Conservation (phyloP, 2,329 filamentous ascomycete species). For the Anthostomella pinea region DNA sequence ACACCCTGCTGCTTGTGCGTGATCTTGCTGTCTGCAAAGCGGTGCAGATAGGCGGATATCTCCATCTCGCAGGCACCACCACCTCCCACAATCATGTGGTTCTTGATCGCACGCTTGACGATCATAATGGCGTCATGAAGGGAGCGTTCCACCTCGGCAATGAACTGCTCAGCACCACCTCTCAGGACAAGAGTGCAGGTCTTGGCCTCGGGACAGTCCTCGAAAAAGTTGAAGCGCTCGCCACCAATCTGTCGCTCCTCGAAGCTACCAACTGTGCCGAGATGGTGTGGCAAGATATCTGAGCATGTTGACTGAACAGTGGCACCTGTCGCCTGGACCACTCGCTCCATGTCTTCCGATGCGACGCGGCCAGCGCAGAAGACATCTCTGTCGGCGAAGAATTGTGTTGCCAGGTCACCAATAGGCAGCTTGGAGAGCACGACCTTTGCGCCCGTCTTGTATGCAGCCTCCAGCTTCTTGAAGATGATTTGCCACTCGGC, state of each 20-base stretch:
- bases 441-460: constrained; percentile 94
- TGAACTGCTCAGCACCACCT: constrained; percentile 97
- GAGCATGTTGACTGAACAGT: constrained; percentile 94
- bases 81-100: constrained; percentile 90
- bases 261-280: constrained; percentile 86
- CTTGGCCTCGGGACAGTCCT: constrained; percentile 91
- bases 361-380: constrained; percentile 96
- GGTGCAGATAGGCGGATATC: constrained; percentile 87
- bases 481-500: constrained; percentile 99
- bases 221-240: constrained; percentile 98
- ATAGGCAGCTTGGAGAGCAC: constrained; percentile 97
- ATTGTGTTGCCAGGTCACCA: constrained; percentile 95
- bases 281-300: constrained; percentile 83
- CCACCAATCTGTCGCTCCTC: constrained; percentile 97
- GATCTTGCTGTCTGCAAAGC: constrained; percentile 88
- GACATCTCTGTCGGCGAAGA: constrained; percentile 94
- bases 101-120: constrained; percentile 95
- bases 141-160: constrained; percentile 95
- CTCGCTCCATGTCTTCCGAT: constrained; percentile 89
- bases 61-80: constrained; percentile 97
- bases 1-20: constrained; percentile 94
- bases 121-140: constrained; percentile 99
- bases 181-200: constrained; percentile 95
- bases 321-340: constrained; percentile 90
- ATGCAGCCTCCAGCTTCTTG: constrained; percentile 95